Percentiles rank a stretch among this genome's conserved stretches.
phyloP scores from a whole-genome alignment of 805 yeast species.

The Kodamaea laetipori region DNA sequence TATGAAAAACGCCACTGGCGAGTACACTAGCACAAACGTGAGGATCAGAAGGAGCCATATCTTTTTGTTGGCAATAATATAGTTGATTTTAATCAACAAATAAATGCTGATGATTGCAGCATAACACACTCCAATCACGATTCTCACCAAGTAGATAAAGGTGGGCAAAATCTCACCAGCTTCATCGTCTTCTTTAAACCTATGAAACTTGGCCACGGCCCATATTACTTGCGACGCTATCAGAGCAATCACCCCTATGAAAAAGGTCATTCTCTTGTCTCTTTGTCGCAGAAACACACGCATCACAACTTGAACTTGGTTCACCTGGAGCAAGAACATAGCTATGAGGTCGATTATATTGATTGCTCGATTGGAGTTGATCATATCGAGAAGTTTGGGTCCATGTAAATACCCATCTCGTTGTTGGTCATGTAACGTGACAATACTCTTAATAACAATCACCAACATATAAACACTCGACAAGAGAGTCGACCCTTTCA shows the following conservation, averaged over 20 bases:
- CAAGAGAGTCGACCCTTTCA: constrained; percentile 51
- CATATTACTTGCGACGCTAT: constrained; percentile 63
- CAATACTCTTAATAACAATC: constrained; percentile 50
- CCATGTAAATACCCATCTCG: constrained; percentile 45
- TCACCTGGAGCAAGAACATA: constrained; percentile 58
- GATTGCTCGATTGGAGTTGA: constrained; percentile 49
- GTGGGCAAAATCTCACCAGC: constrained; percentile 66
- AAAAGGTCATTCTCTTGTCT: constrained; percentile 65
- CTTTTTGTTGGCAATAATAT: constrained; percentile 48
- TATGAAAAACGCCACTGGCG: constrained; percentile 69
- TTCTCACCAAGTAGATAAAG: constrained; percentile 70
- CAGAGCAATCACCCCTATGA: constrained; percentile 57
- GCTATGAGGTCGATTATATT: constrained; percentile 60
- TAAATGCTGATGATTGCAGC: constrained; percentile 63
- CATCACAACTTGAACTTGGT: constrained; percentile 73
- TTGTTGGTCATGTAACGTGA: constrained; percentile 51
- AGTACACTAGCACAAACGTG: constrained; percentile 55
- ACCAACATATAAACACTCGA: constrained; percentile 58
- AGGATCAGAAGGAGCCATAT: constrained; percentile 59
- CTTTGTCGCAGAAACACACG: constrained; percentile 65
- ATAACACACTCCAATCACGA: constrained; percentile 68
- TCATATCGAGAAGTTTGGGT: constrained; percentile 42
- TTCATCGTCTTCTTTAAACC: constrained; percentile 39
- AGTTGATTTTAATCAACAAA: constrained; percentile 51
- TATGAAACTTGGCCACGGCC: constrained; percentile 62